Evolutionary conservation across 768 basidiomycete species (phyloP).

Genomic region (Porphyrellus cyaneotinctus): DNA sequence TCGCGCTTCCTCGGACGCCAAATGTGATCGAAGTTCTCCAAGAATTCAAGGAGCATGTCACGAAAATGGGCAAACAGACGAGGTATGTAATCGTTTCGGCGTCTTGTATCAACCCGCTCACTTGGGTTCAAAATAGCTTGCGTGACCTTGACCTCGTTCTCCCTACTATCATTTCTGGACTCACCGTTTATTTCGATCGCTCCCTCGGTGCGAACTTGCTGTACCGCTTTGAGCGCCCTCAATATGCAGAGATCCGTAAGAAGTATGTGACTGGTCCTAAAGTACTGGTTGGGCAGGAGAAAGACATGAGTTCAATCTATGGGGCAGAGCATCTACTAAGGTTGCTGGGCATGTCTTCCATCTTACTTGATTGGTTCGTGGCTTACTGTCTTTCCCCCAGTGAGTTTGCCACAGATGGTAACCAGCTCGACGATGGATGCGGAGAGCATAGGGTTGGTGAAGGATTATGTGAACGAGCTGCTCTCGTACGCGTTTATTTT

Average conservation of each 20-base stretch:
- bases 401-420: constrained; percentile 89
- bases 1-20: constrained; percentile 76
- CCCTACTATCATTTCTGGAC: constrained; percentile 79
- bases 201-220: constrained; percentile 85
- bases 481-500: constrained; percentile 53
- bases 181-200: constrained; percentile 91
- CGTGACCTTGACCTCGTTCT: constrained; percentile 68
- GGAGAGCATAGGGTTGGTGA: constrained; percentile 76
- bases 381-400: constrained; percentile 39
- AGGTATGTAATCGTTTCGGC: constrained; percentile 34
- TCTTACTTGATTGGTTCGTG: background rate
- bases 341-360: constrained; percentile 69
- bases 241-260: constrained; percentile 79
- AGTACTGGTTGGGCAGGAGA: constrained; percentile 64
- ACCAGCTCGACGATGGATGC: constrained; percentile 85
- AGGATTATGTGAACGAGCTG: constrained; percentile 89
- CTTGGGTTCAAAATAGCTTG: constrained; percentile 38
- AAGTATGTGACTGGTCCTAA: constrained; percentile 69
- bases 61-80: constrained; percentile 42
- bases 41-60: constrained; percentile 69
- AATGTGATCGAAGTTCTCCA: constrained; percentile 73
- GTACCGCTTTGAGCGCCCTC: constrained; percentile 92
- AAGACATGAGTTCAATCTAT: constrained; percentile 86
- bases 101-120: background rate
- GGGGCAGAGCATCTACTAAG: constrained; percentile 92